Conservation (phyloP, 75 land plant species). For the Gnetum montanum region DNA sequence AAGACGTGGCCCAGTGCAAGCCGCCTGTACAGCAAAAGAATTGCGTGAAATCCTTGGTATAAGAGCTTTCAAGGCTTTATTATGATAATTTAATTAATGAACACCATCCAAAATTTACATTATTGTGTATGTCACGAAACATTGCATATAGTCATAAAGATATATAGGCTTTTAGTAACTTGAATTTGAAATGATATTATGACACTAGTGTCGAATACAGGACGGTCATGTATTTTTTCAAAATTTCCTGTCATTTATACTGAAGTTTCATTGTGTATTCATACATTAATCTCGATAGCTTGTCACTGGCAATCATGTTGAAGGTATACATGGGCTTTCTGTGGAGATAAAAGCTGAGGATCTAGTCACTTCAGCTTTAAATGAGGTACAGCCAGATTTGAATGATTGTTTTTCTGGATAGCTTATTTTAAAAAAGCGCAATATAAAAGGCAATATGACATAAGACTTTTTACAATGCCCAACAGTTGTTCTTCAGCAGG, state of each 20-base stretch:
- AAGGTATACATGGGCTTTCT: constrained; percentile 57
- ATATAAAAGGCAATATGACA: too few species aligned
- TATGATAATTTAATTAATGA: background rate
- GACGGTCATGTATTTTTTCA: too few species aligned
- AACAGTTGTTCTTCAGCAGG: too few species aligned
- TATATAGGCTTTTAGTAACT: too few species aligned
- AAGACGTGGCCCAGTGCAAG: constrained; percentile 94
- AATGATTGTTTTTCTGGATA: background rate
- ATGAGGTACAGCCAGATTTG: constrained; percentile 77
- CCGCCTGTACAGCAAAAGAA: constrained; percentile 98
- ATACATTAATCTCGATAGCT: background rate
- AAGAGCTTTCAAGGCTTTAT: background rate
- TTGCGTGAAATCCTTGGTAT: constrained; percentile 88
- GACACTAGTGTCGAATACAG: too few species aligned
- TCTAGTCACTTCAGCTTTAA: constrained; percentile 35
- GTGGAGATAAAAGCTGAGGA: constrained; percentile 60
- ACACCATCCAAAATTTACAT: background rate
- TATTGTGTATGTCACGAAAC: too few species aligned
- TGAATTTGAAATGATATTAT: too few species aligned
- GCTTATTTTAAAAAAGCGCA: background rate
- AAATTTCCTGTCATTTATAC: too few species aligned
- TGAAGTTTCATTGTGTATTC: too few species aligned
- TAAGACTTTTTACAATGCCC: too few species aligned
- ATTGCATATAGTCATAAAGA: too few species aligned
- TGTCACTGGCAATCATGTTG: constrained; percentile 11